These are phyloP conservation scores for Colletotrichum incanum DNA, from an alignment of 2,329 filamentous ascomycete genomes.

Conservation along the genomic window DNA sequence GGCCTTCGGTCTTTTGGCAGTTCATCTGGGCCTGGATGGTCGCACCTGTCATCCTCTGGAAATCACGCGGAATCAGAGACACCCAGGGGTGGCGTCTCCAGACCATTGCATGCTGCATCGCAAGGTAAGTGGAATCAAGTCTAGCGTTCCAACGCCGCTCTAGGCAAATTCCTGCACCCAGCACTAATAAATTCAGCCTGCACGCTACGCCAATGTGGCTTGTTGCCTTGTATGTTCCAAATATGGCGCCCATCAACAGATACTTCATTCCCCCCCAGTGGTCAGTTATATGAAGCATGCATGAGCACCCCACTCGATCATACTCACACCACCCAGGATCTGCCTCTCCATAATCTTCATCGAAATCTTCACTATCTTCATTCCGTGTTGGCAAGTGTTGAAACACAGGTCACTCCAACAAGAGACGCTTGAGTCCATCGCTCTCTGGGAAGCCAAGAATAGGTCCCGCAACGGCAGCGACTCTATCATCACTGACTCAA, in stretches of 20 bases:
- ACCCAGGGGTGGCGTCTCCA: constrained; percentile 78
- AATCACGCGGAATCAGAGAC: constrained; percentile 73
- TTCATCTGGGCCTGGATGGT: constrained; percentile 75
- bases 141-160: constrained; percentile 17
- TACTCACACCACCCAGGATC: constrained; percentile 57
- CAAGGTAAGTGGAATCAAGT: constrained; percentile 55
- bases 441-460: constrained; percentile 60
- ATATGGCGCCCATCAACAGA: constrained; percentile 66
- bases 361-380: constrained; percentile 75
- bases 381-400: constrained; percentile 73
- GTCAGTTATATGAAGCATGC: constrained; percentile 56
- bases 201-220: constrained; percentile 79
- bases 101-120: constrained; percentile 68
- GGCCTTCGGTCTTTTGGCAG: constrained; percentile 76
- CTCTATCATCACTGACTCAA: constrained; percentile 50
- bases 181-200: constrained; percentile 59
- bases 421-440: constrained; percentile 65
- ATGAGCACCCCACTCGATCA: neutral
- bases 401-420: constrained; percentile 61
- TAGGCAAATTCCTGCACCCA: neutral
- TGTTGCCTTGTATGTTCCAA: constrained; percentile 68
- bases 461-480: constrained; percentile 40
- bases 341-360: constrained; percentile 74
- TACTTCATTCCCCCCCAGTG: constrained; percentile 75
- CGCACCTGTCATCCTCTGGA: constrained; percentile 74